Evolutionary conservation across 352 stramenopile species (phyloP).

Genomic region (Globisporangium barbulae): DNA sequence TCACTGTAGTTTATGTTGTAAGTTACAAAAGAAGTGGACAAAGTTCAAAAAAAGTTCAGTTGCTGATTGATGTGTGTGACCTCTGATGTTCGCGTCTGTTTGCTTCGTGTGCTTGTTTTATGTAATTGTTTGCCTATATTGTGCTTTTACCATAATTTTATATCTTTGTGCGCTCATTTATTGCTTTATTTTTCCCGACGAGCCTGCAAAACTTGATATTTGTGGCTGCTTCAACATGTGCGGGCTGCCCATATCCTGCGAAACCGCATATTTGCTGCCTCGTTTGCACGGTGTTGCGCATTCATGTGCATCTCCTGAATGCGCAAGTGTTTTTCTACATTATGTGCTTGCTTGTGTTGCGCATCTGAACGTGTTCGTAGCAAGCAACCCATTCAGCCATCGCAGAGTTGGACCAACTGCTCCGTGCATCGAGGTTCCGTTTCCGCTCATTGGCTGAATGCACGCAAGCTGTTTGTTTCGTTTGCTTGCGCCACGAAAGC

Average conservation of each 20-base stretch:
- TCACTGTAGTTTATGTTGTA: not conserved
- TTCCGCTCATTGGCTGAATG: conserved; percentile 2
- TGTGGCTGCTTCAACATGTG: not conserved
- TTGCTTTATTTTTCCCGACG: not conserved
- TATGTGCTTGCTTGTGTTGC: not conserved
- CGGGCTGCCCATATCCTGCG: not conserved
- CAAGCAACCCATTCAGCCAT: not conserved
- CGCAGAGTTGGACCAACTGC: not conserved
- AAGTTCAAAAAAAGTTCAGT: conserved; percentile 5
- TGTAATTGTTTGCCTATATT: too few species aligned
- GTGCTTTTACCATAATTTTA: too few species aligned
- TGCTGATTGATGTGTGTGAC: conserved; percentile 5
- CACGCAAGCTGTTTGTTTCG: not conserved
- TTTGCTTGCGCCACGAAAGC: not conserved
- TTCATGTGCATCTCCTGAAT: too few species aligned
- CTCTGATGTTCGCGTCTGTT: conserved; percentile 7
- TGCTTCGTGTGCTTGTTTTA: not conserved
- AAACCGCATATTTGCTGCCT: not conserved
- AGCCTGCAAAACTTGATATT: not conserved
- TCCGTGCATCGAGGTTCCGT: not conserved
- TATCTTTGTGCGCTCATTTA: not conserved
- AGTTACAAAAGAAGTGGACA: not conserved
- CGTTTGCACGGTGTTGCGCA: not conserved
- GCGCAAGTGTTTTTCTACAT: conserved; percentile 1
- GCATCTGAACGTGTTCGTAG: not conserved